phyloP scores from a whole-genome alignment of 768 basidiomycete genomes.

The Mycena pura region DNA sequence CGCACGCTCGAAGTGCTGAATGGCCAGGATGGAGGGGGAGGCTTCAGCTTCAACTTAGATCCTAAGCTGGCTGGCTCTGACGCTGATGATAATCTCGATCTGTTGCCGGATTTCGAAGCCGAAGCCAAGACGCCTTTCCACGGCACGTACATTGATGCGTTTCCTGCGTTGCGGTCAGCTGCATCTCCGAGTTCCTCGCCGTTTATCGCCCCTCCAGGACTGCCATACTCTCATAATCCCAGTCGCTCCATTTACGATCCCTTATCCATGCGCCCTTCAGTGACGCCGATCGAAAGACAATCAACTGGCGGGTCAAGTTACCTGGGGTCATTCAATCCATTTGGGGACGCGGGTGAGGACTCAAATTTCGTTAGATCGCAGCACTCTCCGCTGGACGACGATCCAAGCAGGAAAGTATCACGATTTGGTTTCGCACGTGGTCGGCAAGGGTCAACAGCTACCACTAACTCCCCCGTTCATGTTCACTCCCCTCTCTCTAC shows the following conservation, averaged over 20 bases:
- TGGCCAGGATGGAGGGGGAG: slow-evolving; percentile 64
- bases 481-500: slow-evolving; percentile 60
- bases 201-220: slow-evolving; percentile 59
- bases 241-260: slow-evolving; percentile 66
- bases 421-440: slow-evolving; percentile 84
- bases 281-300: slow-evolving; percentile 50
- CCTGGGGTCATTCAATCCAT: slow-evolving; percentile 82
- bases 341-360: slow-evolving; percentile 67
- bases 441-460: slow-evolving; percentile 61
- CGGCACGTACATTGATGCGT: slow-evolving; percentile 73
- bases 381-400: slow-evolving; percentile 59
- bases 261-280: slow-evolving; percentile 43
- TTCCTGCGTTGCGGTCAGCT: slow-evolving; percentile 62
- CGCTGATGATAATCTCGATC: slow-evolving; percentile 40
- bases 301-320: slow-evolving; percentile 59
- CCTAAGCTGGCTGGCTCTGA: slow-evolving; percentile 69
- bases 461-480: slow-evolving; percentile 65
- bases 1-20: slow-evolving; percentile 78
- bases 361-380: slow-evolving; percentile 40
- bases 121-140: slow-evolving; percentile 63
- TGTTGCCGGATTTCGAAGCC: slow-evolving; percentile 58
- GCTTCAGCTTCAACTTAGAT: slow-evolving; percentile 87
- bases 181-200: slow-evolving; percentile 37
- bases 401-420: slow-evolving; percentile 70
- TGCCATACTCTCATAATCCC: slow-evolving; percentile 55